A percentile compares a stretch with the other conserved stretches of the same genome.
Evolutionary conservation across 345 rosid species (phyloP).

Genomic region (Trapa bicornis): DNA sequence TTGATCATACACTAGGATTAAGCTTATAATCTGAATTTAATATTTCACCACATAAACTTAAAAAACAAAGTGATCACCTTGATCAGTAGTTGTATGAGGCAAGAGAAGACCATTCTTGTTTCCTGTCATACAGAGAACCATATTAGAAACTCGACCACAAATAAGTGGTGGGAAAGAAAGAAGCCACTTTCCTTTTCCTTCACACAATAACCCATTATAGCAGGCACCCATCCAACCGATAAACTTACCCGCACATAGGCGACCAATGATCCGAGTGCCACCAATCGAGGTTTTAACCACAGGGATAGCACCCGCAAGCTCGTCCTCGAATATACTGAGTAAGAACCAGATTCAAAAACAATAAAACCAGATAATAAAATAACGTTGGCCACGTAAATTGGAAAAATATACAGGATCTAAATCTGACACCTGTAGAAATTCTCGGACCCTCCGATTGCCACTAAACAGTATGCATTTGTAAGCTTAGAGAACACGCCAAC

Average conservation of each 20-base stretch:
- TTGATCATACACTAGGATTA: not conserved
- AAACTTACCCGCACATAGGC: slow-evolving; percentile 66
- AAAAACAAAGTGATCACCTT: slow-evolving; percentile 38
- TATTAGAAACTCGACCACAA: not conserved
- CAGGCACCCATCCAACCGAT: not conserved
- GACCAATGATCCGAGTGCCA: slow-evolving; percentile 75
- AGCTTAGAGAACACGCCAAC: slow-evolving; percentile 81
- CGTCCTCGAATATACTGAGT: slow-evolving; percentile 64
- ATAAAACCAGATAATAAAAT: no score
- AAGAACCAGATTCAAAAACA: not conserved
- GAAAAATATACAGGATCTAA: not conserved
- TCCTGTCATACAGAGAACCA: slow-evolving; percentile 27
- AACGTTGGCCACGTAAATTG: no score
- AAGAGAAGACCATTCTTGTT: slow-evolving; percentile 92
- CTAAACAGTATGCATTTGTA: slow-evolving; percentile 83
- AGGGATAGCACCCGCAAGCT: slow-evolving; percentile 73
- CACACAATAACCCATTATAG: not conserved
- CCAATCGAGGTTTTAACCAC: slow-evolving; percentile 80
- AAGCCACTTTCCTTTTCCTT: not conserved
- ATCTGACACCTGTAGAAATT: slow-evolving; percentile 60
- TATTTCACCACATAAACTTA: not conserved
- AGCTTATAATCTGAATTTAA: not conserved
- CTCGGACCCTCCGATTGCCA: slow-evolving; percentile 79
- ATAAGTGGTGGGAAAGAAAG: no score
- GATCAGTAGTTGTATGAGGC: slow-evolving; percentile 90